phyloP scores from a whole-genome alignment of 495 filamentous ascomycete genomes.

The Tuber magnatum region DNA sequence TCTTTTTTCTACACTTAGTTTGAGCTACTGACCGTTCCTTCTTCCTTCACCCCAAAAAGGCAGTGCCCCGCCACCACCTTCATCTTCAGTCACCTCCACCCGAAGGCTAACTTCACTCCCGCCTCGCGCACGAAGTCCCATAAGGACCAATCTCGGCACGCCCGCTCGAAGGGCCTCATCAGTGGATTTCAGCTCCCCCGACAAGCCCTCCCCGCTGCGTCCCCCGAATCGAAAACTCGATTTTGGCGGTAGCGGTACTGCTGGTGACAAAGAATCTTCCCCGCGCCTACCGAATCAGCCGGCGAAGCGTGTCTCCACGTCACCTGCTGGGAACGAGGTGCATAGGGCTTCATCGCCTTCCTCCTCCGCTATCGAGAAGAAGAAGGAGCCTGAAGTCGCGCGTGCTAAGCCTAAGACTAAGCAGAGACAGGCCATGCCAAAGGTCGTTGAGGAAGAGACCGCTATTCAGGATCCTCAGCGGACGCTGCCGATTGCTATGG shows the following conservation, averaged over 20 bases:
- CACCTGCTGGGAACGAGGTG: background rate
- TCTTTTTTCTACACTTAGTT: background rate
- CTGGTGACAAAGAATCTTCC: slow-evolving; percentile 7
- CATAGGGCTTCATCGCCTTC: slow-evolving; percentile 7
- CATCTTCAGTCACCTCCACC: slow-evolving; percentile 38
- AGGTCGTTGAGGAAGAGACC: slow-evolving; percentile 24
- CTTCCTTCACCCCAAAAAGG: background rate
- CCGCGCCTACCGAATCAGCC: background rate
- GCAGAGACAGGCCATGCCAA: slow-evolving; percentile 10
- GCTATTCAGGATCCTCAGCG: slow-evolving; percentile 6
- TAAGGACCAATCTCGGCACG: slow-evolving; percentile 52
- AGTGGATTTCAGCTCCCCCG: slow-evolving; percentile 45
- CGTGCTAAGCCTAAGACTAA: slow-evolving; percentile 12
- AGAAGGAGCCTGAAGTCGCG: background rate
- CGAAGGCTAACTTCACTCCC: slow-evolving; percentile 45
- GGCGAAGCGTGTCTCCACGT: background rate
- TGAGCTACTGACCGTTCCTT: background rate
- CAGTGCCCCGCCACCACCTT: slow-evolving; percentile 9
- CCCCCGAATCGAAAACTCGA: slow-evolving; percentile 11
- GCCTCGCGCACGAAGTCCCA: slow-evolving; percentile 49
- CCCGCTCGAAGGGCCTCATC: slow-evolving; percentile 49
- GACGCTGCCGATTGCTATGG: slow-evolving; percentile 15
- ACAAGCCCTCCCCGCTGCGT: slow-evolving; percentile 25
- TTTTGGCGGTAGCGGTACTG: slow-evolving; percentile 6
- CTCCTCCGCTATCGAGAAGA: slow-evolving; percentile 5